Base-by-base conservation (phyloP, 1,139 yeast species). In the Suhomyces panamericanus region DNA sequence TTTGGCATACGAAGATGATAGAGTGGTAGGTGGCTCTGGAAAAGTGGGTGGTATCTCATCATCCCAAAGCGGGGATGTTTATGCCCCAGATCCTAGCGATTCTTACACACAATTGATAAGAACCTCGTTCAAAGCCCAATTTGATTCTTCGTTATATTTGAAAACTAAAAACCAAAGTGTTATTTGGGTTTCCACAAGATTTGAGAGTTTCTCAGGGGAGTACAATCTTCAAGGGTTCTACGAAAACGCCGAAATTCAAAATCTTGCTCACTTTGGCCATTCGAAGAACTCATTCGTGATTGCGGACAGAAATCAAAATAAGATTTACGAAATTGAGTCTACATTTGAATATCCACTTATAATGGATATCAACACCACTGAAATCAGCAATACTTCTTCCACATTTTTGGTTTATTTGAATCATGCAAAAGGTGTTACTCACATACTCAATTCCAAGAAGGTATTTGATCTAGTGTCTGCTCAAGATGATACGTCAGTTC, bases 1-100 rank as follows among this genome's bases (percentile, higher is more conserved):
- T 10, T 67, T 83, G 42, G 69, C 81, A 5, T 87, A 87, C 83
- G 83, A 83, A 60, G 70, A 71, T 47, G 55, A 59, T 1, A 51
- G 64, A 3, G 70, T 81, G 27, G 64, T 58, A 8, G 58, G 56
- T 22, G 63, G 75, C 14, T 48, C 57, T 14, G 86, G 85, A 42
- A 59, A 58, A n/a, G 51, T 77, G 2, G 38, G 62, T 1, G 44
- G 53, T n/a, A 54, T 59, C n/a, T 57, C 50, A 34, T 62, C 61
- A 43, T 32, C 47, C 1, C 56, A 49, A 29, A 47, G 45, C 20
- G 63, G 62, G 5, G 35, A 39, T 10, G 54, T 59, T 0, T 55
- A 60, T 38, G 70, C 61, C 1, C 76, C 77, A 34, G 61, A 54
- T 37, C 49, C 68, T 13, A 67, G 67, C 8, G 48, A 61, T 8